Conservation (phyloP, 1,284 basidiomycete species). For the Melanopsichium pennsylvanicum region DNA sequence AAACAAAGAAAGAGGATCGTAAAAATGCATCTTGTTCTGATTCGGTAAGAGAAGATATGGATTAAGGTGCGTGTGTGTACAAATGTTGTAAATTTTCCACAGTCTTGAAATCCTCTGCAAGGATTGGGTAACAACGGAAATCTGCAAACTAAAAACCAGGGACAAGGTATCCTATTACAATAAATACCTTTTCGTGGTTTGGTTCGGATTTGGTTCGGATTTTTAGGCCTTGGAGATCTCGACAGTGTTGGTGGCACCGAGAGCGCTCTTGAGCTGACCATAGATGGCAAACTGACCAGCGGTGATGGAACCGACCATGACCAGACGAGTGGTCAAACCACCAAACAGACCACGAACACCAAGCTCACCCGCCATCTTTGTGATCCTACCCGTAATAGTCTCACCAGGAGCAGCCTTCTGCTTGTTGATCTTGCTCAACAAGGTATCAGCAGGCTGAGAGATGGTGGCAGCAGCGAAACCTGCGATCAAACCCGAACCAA, state of each 20-base stretch:
- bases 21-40: too few relatives aligned
- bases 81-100: too few relatives aligned
- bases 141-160: too few relatives aligned
- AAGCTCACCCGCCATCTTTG: slow-evolving; percentile 68
- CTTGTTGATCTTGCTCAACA: slow-evolving; percentile 72
- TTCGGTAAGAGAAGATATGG: too few relatives aligned
- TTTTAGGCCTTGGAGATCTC: slow-evolving; percentile 59
- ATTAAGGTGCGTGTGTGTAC: too few relatives aligned
- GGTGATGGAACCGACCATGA: slow-evolving; percentile 69
- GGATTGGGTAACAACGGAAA: too few relatives aligned
- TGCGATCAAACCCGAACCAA: slow-evolving; percentile 64
- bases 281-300: slow-evolving; percentile 69
- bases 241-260: slow-evolving; percentile 68
- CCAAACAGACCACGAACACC: slow-evolving; percentile 70
- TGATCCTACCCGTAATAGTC: slow-evolving; percentile 69
- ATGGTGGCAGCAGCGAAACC: slow-evolving; percentile 65
- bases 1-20: too few relatives aligned
- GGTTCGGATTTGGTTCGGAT: too few relatives aligned
- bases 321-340: slow-evolving; percentile 67
- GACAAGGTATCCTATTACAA: too few relatives aligned
- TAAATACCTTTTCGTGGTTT: too few relatives aligned
- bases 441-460: slow-evolving; percentile 65
- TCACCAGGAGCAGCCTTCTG: slow-evolving; percentile 71
- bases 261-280: slow-evolving; percentile 69
- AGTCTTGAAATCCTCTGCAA: too few relatives aligned